phyloP scores from a whole-genome alignment of 2,329 filamentous ascomycete species.

The Colletotrichum trifolii region DNA sequence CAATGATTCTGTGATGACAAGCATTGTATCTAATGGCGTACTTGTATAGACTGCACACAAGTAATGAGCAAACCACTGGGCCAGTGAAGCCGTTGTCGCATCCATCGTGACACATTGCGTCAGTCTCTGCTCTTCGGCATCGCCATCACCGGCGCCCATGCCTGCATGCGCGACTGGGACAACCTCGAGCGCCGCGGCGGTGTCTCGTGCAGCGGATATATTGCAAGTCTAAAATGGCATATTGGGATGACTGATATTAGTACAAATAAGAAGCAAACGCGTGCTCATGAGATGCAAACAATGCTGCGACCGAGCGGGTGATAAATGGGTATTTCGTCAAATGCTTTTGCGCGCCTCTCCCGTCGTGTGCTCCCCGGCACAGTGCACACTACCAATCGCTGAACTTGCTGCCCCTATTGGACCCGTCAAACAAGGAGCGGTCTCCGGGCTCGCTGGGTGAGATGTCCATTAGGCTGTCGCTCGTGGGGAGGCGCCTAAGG shows the following conservation, averaged over 20 bases:
- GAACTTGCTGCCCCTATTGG: neutral
- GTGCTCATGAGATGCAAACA: neutral
- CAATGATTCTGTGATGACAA: no score
- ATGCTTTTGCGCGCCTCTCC: neutral
- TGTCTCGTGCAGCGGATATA: conserved; percentile 17
- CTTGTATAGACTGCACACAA: no score
- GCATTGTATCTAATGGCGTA: no score
- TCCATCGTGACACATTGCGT: conserved; percentile 1
- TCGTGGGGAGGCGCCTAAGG: conserved; percentile 9
- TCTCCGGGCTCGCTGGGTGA: neutral
- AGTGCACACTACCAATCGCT: conserved; percentile 4
- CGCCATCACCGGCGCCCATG: neutral
- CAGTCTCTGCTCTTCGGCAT: neutral
- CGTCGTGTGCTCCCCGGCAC: neutral
- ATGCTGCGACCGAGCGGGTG: neutral
- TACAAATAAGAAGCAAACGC: neutral
- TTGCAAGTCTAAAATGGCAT: neutral
- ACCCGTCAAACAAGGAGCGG: neutral
- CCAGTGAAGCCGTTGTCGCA: no score
- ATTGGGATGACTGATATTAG: neutral
- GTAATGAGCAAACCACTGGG: no score
- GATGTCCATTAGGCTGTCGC: conserved; percentile 10
- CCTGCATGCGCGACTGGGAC: conserved; percentile 26
- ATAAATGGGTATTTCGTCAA: neutral
- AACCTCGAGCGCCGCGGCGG: conserved; percentile 12